Percentiles rank a stretch among this genome's conserved stretches.
phyloP scores from a whole-genome alignment of 768 basidiomycete species.

The Rhizopogon rudus region DNA sequence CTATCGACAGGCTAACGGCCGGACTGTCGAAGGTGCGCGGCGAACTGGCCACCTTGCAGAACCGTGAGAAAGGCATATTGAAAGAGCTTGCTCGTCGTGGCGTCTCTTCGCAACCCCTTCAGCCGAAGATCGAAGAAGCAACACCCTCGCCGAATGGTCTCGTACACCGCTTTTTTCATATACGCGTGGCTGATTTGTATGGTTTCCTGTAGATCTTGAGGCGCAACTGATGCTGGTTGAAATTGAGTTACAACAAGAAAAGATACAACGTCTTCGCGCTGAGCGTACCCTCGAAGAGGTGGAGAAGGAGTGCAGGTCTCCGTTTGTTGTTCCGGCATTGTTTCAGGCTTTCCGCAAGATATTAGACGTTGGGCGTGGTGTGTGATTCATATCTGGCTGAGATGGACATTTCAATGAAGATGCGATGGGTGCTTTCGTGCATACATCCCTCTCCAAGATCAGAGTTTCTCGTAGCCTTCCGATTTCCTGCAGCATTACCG shows the following conservation, averaged over 20 bases:
- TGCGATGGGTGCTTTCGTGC: background rate
- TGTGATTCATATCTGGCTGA: background rate
- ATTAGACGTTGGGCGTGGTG: constrained; percentile 29
- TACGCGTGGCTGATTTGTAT: background rate
- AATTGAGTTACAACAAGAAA: constrained; percentile 33
- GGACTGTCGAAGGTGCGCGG: constrained; percentile 25
- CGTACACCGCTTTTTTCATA: background rate
- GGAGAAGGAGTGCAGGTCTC: constrained; percentile 42
- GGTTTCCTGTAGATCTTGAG: constrained; percentile 17
- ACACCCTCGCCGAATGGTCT: background rate
- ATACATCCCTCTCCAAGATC: background rate
- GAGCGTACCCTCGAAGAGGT: constrained; percentile 45
- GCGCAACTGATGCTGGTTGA: constrained; percentile 26
- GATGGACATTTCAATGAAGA: background rate
- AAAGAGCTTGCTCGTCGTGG: constrained; percentile 17
- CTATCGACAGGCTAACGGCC: constrained; percentile 12
- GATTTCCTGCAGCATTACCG: too few species aligned
- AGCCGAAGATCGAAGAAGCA: background rate
- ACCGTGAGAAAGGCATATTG: constrained; percentile 18
- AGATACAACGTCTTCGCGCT: constrained; percentile 31
- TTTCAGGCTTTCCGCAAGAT: constrained; percentile 49
- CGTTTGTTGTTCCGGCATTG: constrained; percentile 57
- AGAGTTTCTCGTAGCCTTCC: too few species aligned
- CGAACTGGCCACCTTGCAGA: constrained; percentile 16
- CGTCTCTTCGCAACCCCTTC: background rate